Evolutionary conservation across 1,284 basidiomycete species (phyloP).

Genomic region (Heterobasidion irregulare): DNA sequence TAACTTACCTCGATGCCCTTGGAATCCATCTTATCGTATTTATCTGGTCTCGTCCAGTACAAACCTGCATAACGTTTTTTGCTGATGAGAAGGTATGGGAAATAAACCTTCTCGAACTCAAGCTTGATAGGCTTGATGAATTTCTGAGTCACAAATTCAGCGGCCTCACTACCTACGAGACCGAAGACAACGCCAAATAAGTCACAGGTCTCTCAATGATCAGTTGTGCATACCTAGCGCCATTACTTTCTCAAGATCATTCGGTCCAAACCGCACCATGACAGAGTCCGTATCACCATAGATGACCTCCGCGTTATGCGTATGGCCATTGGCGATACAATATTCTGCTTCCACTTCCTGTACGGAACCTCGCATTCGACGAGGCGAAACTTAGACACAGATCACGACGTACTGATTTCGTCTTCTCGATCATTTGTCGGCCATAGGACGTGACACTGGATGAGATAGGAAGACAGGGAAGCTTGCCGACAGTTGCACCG

Average conservation of each 20-base stretch:
- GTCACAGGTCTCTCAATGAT: not conserved
- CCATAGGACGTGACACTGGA: constrained; percentile 92
- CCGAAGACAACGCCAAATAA: not conserved
- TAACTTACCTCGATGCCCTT: constrained; percentile 89
- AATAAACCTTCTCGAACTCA: constrained; percentile 98
- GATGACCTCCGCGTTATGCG: constrained; percentile 85
- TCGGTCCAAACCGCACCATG: constrained; percentile 92
- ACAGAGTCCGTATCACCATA: constrained; percentile 98
- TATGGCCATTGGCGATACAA: constrained; percentile 76
- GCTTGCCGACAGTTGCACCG: constrained; percentile 89
- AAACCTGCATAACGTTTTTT: constrained; percentile 96
- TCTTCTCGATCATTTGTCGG: constrained; percentile 95
- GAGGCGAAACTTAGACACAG: not conserved
- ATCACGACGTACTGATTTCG: constrained; percentile 58
- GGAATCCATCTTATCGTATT: constrained; percentile 97
- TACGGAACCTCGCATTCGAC: not conserved
- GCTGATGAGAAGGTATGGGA: constrained; percentile 91
- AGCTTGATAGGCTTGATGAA: constrained; percentile 95
- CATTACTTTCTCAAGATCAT: constrained; percentile 82
- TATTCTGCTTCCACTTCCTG: constrained; percentile 88
- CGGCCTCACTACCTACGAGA: constrained; percentile 80
- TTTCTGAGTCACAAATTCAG: constrained; percentile 84
- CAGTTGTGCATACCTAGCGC: constrained; percentile 54
- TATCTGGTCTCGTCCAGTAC: constrained; percentile 91
- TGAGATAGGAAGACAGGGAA: constrained; percentile 90